Base-by-base conservation (phyloP, 2,329 filamentous ascomycete genomes). In the Colletotrichum costaricense region DNA sequence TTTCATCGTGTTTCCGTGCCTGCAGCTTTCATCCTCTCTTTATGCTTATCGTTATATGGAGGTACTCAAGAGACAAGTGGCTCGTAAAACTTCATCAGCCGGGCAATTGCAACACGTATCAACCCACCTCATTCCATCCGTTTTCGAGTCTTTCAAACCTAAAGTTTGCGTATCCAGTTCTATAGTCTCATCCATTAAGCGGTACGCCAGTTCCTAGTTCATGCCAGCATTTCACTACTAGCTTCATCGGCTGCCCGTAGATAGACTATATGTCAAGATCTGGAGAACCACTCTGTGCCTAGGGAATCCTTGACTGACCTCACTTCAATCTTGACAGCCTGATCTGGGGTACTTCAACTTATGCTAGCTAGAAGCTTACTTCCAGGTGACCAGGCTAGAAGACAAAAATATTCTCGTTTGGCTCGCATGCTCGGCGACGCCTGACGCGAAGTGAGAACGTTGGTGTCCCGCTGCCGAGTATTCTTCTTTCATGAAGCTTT, bases 1-100 rank as follows among this genome's bases (percentile, higher is more conserved):
- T 16, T 26, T 24, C 63, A 9, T 57, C 14, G 33, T 9, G 33
- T 35, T 35, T 42, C 65, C 24, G 33, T 70, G 35, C 46, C 56
- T 57, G 67, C 46, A 57, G 60, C 57, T 42, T 49, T 2, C 38
- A 63, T 38, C 16, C 38, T 69, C 19, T 55, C 42, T 66, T n/a
- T 5, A 58, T 16, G 19, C 8, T 69, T 65, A 30, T 56, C 59
- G 22, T 60, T 55, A 35, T 49, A 26, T 73, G 57, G 14, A 38
- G 62, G 22, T 3, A 24, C n/a, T 33, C 14, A 42, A 14, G 55
- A 56, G 60, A 14, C 22, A 22, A 49, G 38, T 26, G 14, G 30
- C 58, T 62, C 28, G 49, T 49, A 55, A 22, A 55, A 26, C 33
- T 49, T 66, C 62, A 35, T 33, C 46, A 49, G 33, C 26, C 19